Evolutionary conservation across 2,329 filamentous ascomycete species (phyloP), one percentile per base, ranked within the genome.

Genomic region (Corinectria fuckeliana): DNA sequence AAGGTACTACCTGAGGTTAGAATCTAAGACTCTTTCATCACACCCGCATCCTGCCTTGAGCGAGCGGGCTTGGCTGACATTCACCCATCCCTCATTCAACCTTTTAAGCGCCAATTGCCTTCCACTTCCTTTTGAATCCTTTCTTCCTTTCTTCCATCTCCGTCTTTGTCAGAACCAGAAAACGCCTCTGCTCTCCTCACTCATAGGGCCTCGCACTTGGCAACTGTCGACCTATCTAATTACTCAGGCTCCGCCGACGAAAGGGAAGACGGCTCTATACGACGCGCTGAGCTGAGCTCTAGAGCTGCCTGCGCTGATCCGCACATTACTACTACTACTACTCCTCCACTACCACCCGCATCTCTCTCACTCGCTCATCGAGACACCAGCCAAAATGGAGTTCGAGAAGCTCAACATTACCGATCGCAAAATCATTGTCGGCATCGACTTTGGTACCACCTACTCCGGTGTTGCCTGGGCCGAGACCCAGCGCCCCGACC

Each of bases 371-470:
- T 11, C 38, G 30, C 20, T 3, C 20, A 25, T 18, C 18, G 14
- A 5, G 39, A 11, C n/a, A 21, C 16, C 48, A 36, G 14, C n/a
- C 30, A 52, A 6, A 4, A 77, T 78, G 75, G 75, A 77, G 14
- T 75, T 77, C 32, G 74, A 76, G 34, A 72, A 71, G 50, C 69
- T 77, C 48, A 69, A 68, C 39, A 71, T 70, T 25, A 67, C 62
- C 23, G 74, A 76, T 21, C 75, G 76, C 53, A 79, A 75, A 64
- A 76, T 83, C 66, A 78, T 83, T 30, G 74, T 83, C 51, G 80
- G 79, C 20, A 79, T 84, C 56, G 82, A 84, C 63, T 84, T 85
- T 58, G 82, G 82, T 10, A 85, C 82, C 14, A 85, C 82, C 0
- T 84, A 80, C 64, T 82, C 81, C 3, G 81, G 81, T 38, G 74